Conservation (phyloP, 805 yeast genomes). For the Kluyveromyces nonfermentans region DNA sequence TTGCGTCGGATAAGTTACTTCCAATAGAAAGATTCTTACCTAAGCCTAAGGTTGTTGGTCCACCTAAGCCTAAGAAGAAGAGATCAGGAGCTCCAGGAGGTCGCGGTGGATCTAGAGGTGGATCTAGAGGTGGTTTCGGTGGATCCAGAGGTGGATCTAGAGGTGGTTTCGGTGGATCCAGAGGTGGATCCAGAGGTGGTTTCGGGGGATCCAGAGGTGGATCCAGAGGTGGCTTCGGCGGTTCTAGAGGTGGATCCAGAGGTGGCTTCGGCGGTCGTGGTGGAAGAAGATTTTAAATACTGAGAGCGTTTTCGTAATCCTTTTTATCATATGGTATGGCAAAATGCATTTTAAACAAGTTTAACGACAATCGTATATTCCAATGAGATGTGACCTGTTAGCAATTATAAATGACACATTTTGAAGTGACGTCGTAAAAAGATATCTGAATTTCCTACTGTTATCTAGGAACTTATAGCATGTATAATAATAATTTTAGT, state of each 20-base stretch:
- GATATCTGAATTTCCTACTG: neutral
- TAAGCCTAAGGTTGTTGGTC: conserved; percentile 82
- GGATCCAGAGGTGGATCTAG: conserved; percentile 37
- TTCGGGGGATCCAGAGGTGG: conserved; percentile 29
- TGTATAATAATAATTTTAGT: neutral
- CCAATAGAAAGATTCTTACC: conserved; percentile 97
- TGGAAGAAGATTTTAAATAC: conserved; percentile 19
- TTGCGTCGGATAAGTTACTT: conserved; percentile 88
- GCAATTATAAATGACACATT: neutral
- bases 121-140: conserved; percentile 35
- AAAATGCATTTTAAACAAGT: neutral
- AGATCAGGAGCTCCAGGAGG: conserved; percentile 49
- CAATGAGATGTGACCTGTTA: neutral
- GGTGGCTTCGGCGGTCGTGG: conserved; percentile 14
- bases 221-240: conserved; percentile 23
- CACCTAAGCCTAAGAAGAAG: conserved; percentile 68
- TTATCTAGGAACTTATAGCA: neutral
- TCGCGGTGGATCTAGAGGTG: conserved; percentile 38
- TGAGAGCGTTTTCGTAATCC: conserved; percentile 1
- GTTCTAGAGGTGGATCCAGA: conserved; percentile 12
- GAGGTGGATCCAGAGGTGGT: conserved; percentile 34
- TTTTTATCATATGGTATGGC: neutral
- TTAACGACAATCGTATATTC: neutral
- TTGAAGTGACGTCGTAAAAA: neutral
- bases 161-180: conserved; percentile 34